Conservation (phyloP, 78 protist species). For the Pigoraptor vietnamica region DNA sequence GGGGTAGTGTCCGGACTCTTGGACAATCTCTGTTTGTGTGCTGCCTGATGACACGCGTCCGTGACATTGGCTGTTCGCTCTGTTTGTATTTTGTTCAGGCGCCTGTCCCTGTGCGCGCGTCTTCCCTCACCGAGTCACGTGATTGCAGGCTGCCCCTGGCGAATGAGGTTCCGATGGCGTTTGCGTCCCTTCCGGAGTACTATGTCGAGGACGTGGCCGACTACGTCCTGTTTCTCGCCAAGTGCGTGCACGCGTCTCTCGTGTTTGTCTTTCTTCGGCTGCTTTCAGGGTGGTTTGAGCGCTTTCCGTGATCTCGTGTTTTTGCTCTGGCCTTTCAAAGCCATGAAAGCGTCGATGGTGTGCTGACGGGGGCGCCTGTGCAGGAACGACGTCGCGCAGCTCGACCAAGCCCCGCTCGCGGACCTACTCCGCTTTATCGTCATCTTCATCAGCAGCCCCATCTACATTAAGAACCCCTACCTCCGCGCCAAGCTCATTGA, state of each 20-base stretch:
- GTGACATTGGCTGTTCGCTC: no score
- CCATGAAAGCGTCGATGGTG: no score
- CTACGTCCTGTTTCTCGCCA: neutral
- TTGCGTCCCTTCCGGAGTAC: constrained; percentile 19
- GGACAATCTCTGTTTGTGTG: no score
- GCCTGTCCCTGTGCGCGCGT: no score
- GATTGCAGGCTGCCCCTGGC: neutral
- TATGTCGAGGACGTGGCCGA: constrained; percentile 18
- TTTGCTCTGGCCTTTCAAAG: neutral
- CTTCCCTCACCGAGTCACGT: no score
- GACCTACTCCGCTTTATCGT: constrained; percentile 9
- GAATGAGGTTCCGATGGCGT: neutral
- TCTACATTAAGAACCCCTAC: constrained; percentile 33
- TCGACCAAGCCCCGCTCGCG: neutral
- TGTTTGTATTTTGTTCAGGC: no score
- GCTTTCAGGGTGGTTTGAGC: no score
- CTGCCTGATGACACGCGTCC: no score
- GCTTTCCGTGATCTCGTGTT: no score
- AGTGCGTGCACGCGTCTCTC: neutral
- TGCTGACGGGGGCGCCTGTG: no score
- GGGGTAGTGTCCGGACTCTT: neutral
- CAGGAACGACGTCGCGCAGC: no score
- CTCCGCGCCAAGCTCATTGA: constrained; percentile 40
- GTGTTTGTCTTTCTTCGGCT: no score
- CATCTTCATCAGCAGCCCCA: neutral